Base-by-base conservation (phyloP, 129 eudicot species). In the Silybum marianum region DNA sequence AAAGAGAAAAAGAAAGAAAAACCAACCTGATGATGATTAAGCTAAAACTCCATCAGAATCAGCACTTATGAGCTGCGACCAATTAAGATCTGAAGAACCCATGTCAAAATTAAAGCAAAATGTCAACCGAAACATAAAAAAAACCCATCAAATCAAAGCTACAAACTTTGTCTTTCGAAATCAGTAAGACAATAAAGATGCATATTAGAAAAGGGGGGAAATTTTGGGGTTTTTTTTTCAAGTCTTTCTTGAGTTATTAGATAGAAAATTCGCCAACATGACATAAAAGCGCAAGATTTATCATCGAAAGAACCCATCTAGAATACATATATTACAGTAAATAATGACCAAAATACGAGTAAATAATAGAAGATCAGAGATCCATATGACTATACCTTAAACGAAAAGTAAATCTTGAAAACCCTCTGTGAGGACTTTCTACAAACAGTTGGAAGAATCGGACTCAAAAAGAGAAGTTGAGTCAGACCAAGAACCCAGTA, bases 81-180 rank as follows among this genome's bases (percentile, higher is more conserved):
- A 83, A 32, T 32, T 32, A 32, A 84, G 84, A 85, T 88, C 91
- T 85, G 86, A 76, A 85, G 18, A 73, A 85, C 22, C 42, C 39
- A 84, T 14, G 36, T 51, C 62, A 75, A 38, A 83, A 74, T n/a
- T 8, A 42, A 75, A 82, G 7, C 16, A 76, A 82, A 82, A 32
- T 69, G 77, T 69, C 79, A 84, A 42, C 75, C 19, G 1, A 42
- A 18, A 66, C 68, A 78, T 62, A 28, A 28, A 28, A 28, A 51
- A 65, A 40, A 67, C 54, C 69, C 63, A 72, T 44, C 14, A 28
- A 79, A 73, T 44, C 58, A 83, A 78, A 78, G 42, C 60, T 71
- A 72, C 36, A 84, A 84, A 66, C 40, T 44, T 42, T 75, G 23
- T 19, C 71, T 26, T 44, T 9, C 9, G 51, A 46, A n/a, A n/a